Conservation (phyloP, 2,329 filamentous ascomycete genomes). For the Plenodomus biglobosus region DNA sequence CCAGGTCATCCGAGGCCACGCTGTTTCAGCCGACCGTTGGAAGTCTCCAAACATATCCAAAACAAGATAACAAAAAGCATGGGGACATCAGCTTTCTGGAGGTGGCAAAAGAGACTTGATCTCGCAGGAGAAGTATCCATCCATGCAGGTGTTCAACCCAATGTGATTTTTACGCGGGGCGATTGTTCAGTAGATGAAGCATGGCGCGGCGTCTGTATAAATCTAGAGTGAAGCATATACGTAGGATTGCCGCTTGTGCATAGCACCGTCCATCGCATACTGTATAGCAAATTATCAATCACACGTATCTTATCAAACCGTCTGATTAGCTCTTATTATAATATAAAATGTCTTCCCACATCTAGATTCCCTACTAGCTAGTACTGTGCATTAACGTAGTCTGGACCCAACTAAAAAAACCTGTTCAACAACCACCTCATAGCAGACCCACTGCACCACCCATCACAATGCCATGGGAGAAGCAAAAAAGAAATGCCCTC, state of each 20-base stretch:
- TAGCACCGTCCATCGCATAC: neutral
- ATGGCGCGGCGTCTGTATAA: neutral
- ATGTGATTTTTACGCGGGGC: too few relatives aligned
- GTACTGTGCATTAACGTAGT: too few relatives aligned
- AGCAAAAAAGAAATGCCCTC: conserved; percentile 22
- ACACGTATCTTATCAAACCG: neutral
- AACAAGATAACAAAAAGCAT: neutral
- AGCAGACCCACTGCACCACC: neutral
- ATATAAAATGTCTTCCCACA: too few relatives aligned
- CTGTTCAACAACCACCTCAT: too few relatives aligned
- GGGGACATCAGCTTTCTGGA: neutral
- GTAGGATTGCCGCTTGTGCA: neutral
- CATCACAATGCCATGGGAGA: neutral
- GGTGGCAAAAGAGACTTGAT: neutral
- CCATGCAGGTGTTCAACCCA: neutral
- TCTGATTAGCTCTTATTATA: too few relatives aligned
- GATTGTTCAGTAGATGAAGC: too few relatives aligned
- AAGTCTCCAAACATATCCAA: neutral
- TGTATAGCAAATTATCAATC: neutral
- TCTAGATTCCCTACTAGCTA: too few relatives aligned
- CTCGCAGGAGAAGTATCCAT: neutral
- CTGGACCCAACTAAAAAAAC: too few relatives aligned
- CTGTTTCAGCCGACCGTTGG: neutral
- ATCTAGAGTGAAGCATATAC: neutral
- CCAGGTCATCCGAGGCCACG: neutral